A percentile compares a stretch with the other conserved stretches of the same genome.
phyloP scores from a whole-genome alignment of 148 eudicot genomes.

The Agrostemma githago region DNA sequence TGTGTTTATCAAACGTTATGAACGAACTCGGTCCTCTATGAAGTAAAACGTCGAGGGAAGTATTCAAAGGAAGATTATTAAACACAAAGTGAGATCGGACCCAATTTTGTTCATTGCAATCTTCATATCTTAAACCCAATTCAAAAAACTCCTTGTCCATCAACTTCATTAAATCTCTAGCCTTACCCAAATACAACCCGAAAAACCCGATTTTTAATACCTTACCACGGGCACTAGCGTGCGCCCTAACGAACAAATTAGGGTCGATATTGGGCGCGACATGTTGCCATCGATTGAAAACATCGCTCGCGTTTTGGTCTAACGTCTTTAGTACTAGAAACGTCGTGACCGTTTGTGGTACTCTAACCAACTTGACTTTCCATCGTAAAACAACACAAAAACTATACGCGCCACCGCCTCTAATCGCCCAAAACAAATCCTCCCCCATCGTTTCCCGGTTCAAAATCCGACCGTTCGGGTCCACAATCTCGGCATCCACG shows the following conservation, averaged over 20 bases:
- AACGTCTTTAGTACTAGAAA: constrained; percentile 21
- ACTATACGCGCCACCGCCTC: constrained; percentile 40
- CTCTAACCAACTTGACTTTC: constrained; percentile 28
- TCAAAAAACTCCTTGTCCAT: constrained; percentile 23
- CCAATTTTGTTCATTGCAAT: constrained; percentile 37
- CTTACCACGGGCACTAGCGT: constrained; percentile 13
- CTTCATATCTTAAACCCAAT: constrained; percentile 26
- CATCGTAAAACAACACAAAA: constrained; percentile 33
- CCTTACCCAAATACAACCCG: constrained; percentile 29
- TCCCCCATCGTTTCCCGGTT: constrained; percentile 36
- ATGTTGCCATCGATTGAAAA: constrained; percentile 36
- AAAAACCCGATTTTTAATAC: constrained; percentile 24
- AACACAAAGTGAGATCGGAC: constrained; percentile 24
- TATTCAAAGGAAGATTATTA: constrained; percentile 17
- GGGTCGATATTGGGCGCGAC: constrained; percentile 28
- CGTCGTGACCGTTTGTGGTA: constrained; percentile 35
- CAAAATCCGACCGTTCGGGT: constrained; percentile 24
- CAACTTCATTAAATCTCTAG: constrained; percentile 18
- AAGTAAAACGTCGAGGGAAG: constrained; percentile 24
- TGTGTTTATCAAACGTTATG: constrained; percentile 19
- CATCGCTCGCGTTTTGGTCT: constrained; percentile 25
- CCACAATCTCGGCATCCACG: constrained; percentile 35
- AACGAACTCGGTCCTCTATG: not conserved
- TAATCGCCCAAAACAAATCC: constrained; percentile 43
- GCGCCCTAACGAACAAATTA: constrained; percentile 31